Percentiles rank a stretch among this genome's conserved stretches.
Conservation (phyloP, 2,329 filamentous ascomycete genomes). For the Ceratocystis cubensis region DNA sequence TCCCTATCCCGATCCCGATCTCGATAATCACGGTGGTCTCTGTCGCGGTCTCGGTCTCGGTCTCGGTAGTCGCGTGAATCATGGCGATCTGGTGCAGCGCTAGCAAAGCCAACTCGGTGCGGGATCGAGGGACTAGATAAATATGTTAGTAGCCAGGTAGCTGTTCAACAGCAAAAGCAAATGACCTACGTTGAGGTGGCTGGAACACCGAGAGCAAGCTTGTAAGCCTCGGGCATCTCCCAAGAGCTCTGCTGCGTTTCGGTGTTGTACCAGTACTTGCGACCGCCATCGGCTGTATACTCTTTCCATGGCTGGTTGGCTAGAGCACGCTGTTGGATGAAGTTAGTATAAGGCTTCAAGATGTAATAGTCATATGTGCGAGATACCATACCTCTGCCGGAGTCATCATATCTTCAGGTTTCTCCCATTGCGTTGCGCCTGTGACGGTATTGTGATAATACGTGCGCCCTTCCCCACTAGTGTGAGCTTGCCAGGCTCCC, state of each 20-base stretch:
- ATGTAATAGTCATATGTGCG: not conserved
- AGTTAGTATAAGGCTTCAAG: not conserved
- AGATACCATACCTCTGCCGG: constrained; percentile 54
- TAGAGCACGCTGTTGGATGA: constrained; percentile 52
- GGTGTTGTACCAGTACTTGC: constrained; percentile 91
- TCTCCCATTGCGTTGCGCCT: constrained; percentile 85
- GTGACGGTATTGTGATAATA: constrained; percentile 88
- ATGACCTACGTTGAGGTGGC: constrained; percentile 12
- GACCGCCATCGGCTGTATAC: constrained; percentile 73
- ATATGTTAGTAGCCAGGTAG: not conserved
- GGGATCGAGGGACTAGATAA: constrained; percentile 29
- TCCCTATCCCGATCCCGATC: constrained; percentile 25
- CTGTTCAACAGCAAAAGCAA: not conserved
- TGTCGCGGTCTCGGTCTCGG: constrained; percentile 21
- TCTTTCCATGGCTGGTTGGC: constrained; percentile 84
- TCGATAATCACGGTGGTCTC: constrained; percentile 25
- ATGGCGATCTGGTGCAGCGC: constrained; percentile 23
- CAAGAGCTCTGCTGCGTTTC: constrained; percentile 87
- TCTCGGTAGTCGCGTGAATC: constrained; percentile 29
- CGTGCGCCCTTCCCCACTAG: constrained; percentile 64
- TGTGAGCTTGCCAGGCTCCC: constrained; percentile 63
- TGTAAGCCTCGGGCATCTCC: constrained; percentile 81
- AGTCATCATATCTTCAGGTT: constrained; percentile 80
- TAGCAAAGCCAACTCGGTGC: constrained; percentile 31
- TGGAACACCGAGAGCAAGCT: constrained; percentile 53